Evolutionary conservation across 371 early-diverging fungal species (phyloP).

Genomic region (Lichtheimia ornata): DNA sequence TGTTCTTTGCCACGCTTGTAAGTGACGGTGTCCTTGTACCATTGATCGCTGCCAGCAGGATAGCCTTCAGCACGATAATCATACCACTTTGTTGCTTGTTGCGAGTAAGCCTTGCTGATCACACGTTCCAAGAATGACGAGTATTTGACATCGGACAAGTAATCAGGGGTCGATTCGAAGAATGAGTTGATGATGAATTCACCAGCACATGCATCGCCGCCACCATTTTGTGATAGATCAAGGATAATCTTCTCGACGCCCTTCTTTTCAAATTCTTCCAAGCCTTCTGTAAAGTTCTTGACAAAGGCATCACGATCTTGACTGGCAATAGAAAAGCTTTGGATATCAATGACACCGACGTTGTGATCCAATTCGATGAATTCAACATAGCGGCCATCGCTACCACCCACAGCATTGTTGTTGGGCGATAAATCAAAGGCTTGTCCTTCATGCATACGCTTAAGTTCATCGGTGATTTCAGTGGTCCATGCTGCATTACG

Average conservation of each 20-base stretch:
- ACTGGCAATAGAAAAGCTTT: slow-evolving; percentile 45
- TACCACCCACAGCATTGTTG: slow-evolving; percentile 26
- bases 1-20: slow-evolving; percentile 33
- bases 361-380: slow-evolving; percentile 36
- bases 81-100: slow-evolving; percentile 43
- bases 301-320: slow-evolving; percentile 40
- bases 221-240: slow-evolving; percentile 50
- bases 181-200: slow-evolving; percentile 51
- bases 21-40: slow-evolving; percentile 35
- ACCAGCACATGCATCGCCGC: slow-evolving; percentile 57
- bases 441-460: slow-evolving; percentile 38
- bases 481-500: slow-evolving; percentile 17
- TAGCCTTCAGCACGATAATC: slow-evolving; percentile 33
- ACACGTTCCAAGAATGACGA: slow-evolving; percentile 48
- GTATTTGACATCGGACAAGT: slow-evolving; percentile 49
- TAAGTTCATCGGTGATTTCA: slow-evolving; percentile 32
- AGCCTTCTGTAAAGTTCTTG: slow-evolving; percentile 32
- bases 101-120: slow-evolving; percentile 36
- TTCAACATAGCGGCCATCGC: slow-evolving; percentile 35
- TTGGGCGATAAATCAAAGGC: slow-evolving; percentile 25
- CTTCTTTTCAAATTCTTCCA: slow-evolving; percentile 38
- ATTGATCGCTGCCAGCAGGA: slow-evolving; percentile 20
- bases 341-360: slow-evolving; percentile 54
- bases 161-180: slow-evolving; percentile 45
- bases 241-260: slow-evolving; percentile 50